phyloP scores from a whole-genome alignment of 768 basidiomycete species.

The Hydnum rufescens region DNA sequence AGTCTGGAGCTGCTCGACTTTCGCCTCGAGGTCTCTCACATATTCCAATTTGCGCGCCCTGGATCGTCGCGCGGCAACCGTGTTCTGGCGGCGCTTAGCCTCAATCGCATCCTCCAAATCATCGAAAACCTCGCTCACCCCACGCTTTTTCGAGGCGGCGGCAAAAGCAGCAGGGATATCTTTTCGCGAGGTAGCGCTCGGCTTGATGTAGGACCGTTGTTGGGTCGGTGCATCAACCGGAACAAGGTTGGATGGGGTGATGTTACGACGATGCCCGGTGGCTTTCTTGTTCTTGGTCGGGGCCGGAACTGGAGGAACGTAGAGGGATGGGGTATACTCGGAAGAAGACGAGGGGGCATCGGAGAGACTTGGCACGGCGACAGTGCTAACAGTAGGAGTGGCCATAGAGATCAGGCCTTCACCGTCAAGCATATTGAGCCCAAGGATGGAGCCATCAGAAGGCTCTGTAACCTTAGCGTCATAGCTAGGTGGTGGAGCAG shows the following conservation, averaged over 20 bases:
- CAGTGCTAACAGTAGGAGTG: not conserved
- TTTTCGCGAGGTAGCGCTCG: slow-evolving; percentile 62
- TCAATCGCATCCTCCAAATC: slow-evolving; percentile 52
- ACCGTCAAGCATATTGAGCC: not conserved
- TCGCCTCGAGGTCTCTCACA: slow-evolving; percentile 40
- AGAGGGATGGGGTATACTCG: not conserved
- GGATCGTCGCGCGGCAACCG: slow-evolving; percentile 63
- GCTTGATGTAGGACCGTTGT: slow-evolving; percentile 45
- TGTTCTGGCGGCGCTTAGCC: slow-evolving; percentile 66
- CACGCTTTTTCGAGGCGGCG: slow-evolving; percentile 16
- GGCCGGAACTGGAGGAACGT: slow-evolving; percentile 1
- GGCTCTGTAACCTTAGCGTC: not conserved
- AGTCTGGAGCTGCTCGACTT: slow-evolving; percentile 5
- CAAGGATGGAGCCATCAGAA: not conserved
- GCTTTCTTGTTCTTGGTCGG: slow-evolving; percentile 18
- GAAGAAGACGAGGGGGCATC: not conserved
- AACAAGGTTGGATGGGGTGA: slow-evolving; percentile 43
- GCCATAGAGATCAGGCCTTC: not conserved
- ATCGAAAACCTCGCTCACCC: slow-evolving; percentile 25
- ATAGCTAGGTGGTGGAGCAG: not conserved
- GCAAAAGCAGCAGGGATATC: slow-evolving; percentile 51
- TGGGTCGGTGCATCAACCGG: slow-evolving; percentile 66
- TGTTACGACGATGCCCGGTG: slow-evolving; percentile 55
- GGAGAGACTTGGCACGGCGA: not conserved
- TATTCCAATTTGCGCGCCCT: slow-evolving; percentile 57